Evolutionary conservation across 2,329 filamentous ascomycete genomes (phyloP), one percentile per base, ranked within the genome.

Genomic region (Tricladium varicosporioides): DNA sequence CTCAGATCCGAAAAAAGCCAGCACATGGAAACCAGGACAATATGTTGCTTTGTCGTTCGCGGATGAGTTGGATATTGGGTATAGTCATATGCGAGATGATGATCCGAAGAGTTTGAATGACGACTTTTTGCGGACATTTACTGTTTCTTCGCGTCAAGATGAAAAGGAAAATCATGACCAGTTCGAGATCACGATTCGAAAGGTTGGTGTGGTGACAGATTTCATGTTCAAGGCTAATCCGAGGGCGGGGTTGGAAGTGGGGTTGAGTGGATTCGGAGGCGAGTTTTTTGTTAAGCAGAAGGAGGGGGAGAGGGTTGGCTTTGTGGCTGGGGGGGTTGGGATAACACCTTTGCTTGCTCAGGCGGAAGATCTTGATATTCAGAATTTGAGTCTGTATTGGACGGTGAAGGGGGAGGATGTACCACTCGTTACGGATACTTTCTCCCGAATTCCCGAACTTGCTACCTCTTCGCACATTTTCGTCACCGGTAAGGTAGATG

Each of bases 41-140:
- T 90, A 94, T 72, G 81, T 89, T 15, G 91, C 89, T 1, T 72
- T 96, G 2, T 85, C 89, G 59, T 92, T 95, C 66, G 76, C 79
- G 11, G 70, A 77, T 0, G 85, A 92, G 65, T 75, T 96, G 1
- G 84, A 88, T 61, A 71, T 78, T 10, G 91, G 91, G 0, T 96
- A 91, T 71, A 83, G 80, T 49, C 92, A 96, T 69, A 96, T 96
- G 91, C 78, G 85, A 2, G 86, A 95, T 61, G 84, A 88, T 56
- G 90, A 95, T 63, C 91, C 91, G 5, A 80, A 80, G 61, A 89
- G 85, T 64, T 71, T 96, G 14, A 96, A 96, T 65, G 91, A 96
- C 68, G 91, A 96, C 69, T 92, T 84, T 60, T 77, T 94, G 4
- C 78, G 91, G 27, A 95, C 91, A 0, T 96, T 96, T 67, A 96